Conservation (phyloP, 2,329 filamentous ascomycete genomes). For the Lachnellula subtilissima region DNA sequence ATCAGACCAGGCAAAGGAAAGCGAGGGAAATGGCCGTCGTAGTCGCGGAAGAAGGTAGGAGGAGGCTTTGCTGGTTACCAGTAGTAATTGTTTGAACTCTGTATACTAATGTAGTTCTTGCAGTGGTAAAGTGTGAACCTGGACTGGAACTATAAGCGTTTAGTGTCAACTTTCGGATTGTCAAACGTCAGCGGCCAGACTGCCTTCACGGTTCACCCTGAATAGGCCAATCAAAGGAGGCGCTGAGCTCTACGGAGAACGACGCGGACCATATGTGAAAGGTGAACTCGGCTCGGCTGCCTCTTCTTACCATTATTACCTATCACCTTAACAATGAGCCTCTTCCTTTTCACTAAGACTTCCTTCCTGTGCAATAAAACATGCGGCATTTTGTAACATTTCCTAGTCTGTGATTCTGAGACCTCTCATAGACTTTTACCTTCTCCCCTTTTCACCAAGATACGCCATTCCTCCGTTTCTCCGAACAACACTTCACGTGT, state of each 20-base stretch:
- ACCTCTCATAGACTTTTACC: no score
- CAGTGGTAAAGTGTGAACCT: neutral
- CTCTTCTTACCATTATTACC: neutral
- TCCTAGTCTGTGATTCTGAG: no score
- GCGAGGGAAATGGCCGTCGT: neutral
- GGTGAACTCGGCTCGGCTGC: neutral
- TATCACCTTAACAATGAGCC: neutral
- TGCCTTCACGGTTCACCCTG: neutral
- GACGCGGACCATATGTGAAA: neutral
- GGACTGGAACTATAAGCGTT: neutral
- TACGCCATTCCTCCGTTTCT: no score
- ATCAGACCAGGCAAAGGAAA: neutral
- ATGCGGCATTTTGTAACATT: neutral
- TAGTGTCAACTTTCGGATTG: neutral
- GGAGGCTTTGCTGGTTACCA: no score
- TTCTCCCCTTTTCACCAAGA: no score
- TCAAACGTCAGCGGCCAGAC: constrained; percentile 2
- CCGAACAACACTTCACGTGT: no score
- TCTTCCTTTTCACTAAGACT: neutral
- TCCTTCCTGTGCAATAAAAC: neutral
- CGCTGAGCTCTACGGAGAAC: neutral
- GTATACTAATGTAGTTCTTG: no score
- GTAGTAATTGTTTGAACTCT: neutral
- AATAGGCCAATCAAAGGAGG: neutral
- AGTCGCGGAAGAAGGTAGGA: neutral